Conservation (phyloP, 2,329 filamentous ascomycete species). For the Cryphonectria nitschkei region DNA sequence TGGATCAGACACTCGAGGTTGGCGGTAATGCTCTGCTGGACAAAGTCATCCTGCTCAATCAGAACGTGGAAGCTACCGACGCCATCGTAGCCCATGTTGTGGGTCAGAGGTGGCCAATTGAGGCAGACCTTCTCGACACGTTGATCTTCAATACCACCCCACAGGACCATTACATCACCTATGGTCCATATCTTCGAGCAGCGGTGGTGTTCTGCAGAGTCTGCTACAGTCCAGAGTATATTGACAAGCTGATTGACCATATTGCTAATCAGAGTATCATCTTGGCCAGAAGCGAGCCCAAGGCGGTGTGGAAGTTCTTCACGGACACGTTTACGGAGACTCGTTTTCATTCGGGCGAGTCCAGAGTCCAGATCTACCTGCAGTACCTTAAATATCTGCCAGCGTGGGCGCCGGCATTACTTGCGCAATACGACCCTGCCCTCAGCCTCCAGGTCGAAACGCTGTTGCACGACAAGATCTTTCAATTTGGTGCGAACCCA, state of each 20-base stretch:
- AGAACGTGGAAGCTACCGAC: conserved; percentile 55
- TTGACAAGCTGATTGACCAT: conserved; percentile 47
- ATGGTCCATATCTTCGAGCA: conserved; percentile 62
- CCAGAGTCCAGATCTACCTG: conserved; percentile 36
- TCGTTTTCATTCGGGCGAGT: conserved; percentile 37
- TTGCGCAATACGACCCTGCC: conserved; percentile 50
- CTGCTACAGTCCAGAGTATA: conserved; percentile 41
- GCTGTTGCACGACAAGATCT: conserved; percentile 50
- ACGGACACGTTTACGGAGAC: conserved; percentile 40
- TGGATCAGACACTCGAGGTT: conserved; percentile 33
- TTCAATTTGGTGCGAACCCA: conserved; percentile 40
- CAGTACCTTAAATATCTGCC: conserved; percentile 41
- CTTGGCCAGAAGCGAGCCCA: conserved; percentile 53
- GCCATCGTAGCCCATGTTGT: conserved; percentile 63
- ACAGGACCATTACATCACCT: conserved; percentile 49
- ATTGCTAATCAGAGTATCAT: conserved; percentile 48
- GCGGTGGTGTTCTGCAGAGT: conserved; percentile 56
- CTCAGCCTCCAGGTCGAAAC: conserved; percentile 48
- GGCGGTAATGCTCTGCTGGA: conserved; percentile 60
- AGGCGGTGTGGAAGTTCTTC: conserved; percentile 52
- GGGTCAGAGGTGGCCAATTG: conserved; percentile 53
- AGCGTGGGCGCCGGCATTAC: conserved; percentile 55
- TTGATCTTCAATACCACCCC: conserved; percentile 59
- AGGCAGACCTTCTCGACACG: conserved; percentile 55
- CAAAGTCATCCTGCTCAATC: conserved; percentile 67